Evolutionary conservation across 2,329 filamentous ascomycete species (phyloP), one percentile per base, ranked within the genome.

Genomic region (Neopestalotiopsis rosae): DNA sequence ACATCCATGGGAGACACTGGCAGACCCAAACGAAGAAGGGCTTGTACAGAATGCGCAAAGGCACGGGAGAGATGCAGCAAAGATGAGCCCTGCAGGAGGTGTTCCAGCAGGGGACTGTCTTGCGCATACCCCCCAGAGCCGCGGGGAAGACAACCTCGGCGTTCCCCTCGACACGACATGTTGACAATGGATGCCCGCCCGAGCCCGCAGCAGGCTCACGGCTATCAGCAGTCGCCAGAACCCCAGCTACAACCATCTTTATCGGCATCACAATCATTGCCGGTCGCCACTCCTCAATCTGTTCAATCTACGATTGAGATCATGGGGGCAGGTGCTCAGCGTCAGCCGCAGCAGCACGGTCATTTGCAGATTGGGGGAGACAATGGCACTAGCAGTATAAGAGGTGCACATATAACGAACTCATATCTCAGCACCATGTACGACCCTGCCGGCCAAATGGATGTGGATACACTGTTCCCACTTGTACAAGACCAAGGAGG

Each of bases 21-120:
- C 14, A 69, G 68, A n/a, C 65, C 72, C 10, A 69, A 68, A 12
- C 72, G 72, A 65, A 76, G 73, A 68, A 72, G 76, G 71, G 76
- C 76, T 20, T 78, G 76, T 34, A 69, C 64, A 30, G 75, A 77
- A 67, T 77, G 75, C 61, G 76, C 76, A 32, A 74, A 71, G 38
- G 72, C 71, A 12, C 70, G 76, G 57, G 76, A 74, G 65, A 72
- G 75, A 57, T 78, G 76, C 66, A 77, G 74, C 17, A 74, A 75
- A 61, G 74, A 73, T 38, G 72, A 76, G 38, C 74, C 76, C 38
- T 78, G 76, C 66, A 49, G 72, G 12, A 69, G 76, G 65, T 78
- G 76, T 68, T 71, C 71, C 28, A 69, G 70, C 3, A 76, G 74
- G 59, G 69, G 71, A 14, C 68, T 78, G 14, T 67, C 68, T 17